These are phyloP conservation scores for Candida glucosophila DNA, from an alignment of 1,139 yeast genomes.

Conservation along the genomic window DNA sequence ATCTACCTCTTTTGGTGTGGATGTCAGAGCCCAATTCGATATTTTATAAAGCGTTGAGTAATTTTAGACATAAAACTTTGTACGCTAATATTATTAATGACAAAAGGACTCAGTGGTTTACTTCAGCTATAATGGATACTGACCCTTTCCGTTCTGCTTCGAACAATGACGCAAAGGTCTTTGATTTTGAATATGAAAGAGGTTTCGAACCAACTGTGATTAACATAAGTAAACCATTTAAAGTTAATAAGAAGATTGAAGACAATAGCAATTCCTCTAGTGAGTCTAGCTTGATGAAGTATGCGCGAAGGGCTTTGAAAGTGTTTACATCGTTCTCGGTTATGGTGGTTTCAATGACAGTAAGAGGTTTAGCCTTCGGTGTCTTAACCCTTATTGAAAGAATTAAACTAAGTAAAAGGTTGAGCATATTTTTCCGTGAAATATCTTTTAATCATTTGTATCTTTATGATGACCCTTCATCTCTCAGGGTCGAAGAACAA, in stretches of 20 bases:
- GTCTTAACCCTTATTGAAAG: conserved; percentile 36
- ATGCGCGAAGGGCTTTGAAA: conserved; percentile 21
- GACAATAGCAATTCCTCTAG: no score
- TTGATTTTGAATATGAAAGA: conserved; percentile 35
- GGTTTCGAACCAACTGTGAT: conserved; percentile 49
- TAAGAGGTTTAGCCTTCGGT: conserved; percentile 43
- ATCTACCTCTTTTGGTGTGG: conserved; percentile 48
- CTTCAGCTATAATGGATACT: conserved; percentile 55
- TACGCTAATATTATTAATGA: conserved; percentile 76
- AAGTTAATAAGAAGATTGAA: conserved; percentile 1
- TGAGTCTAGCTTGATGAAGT: no score
- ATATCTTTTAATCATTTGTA: conserved; percentile 25
- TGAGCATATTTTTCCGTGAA: conserved; percentile 20
- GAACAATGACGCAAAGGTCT: conserved; percentile 29
- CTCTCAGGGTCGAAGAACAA: conserved; percentile 2
- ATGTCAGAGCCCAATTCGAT: conserved; percentile 58
- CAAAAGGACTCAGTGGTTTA: conserved; percentile 74
- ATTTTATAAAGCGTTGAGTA: conserved; percentile 47
- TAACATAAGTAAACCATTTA: conserved; percentile 31
- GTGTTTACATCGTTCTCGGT: conserved; percentile 43
- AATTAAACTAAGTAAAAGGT: conserved; percentile 23
- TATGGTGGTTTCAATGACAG: conserved; percentile 30
- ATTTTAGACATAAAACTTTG: conserved; percentile 44
- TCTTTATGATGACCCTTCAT: conserved; percentile 8
- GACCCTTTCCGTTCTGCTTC: conserved; percentile 53